These are phyloP conservation scores for Pythium guiyangense DNA, from an alignment of 352 stramenopile genomes.

Conservation along the genomic window DNA sequence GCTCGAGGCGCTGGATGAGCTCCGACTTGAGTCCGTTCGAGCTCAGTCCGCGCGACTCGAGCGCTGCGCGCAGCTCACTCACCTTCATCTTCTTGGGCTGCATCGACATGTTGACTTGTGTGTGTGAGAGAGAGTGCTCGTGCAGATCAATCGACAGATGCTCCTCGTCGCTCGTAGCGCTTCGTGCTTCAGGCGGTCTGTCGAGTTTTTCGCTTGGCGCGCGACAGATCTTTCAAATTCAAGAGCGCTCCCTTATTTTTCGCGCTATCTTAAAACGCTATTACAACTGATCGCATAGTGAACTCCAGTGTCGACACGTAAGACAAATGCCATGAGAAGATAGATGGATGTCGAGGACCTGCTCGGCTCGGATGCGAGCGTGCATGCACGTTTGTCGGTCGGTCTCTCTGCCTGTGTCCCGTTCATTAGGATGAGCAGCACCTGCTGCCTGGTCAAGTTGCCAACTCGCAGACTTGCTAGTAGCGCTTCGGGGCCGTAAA, in stretches of 20 bases:
- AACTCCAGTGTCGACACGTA: background rate
- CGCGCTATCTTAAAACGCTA: background rate
- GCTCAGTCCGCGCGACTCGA: constrained; percentile 77
- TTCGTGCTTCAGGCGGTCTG: background rate
- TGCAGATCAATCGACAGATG: background rate
- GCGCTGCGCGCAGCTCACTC: constrained; percentile 79
- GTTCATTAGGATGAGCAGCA: too few species aligned
- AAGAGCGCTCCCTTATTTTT: background rate
- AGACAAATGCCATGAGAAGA: background rate
- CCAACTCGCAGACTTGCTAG: constrained; percentile 16
- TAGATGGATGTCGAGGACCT: background rate
- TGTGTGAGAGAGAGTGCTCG: too few species aligned
- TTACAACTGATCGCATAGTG: background rate
- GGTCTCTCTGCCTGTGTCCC: too few species aligned
- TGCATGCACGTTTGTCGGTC: too few species aligned
- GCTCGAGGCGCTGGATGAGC: constrained; percentile 86
- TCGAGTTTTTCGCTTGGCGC: background rate
- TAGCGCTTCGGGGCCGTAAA: constrained; percentile 82
- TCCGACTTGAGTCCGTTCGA: constrained; percentile 86
- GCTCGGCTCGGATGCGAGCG: too few species aligned
- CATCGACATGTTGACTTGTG: constrained; percentile 36
- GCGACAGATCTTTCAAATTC: constrained; percentile 1
- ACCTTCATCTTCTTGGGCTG: constrained; percentile 92
- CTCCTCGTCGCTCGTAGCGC: background rate
- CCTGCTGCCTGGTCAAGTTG: too few species aligned